These are phyloP conservation scores for Penicillium cinerascens DNA, from an alignment of 495 filamentous ascomycete genomes.

Conservation along the genomic window DNA sequence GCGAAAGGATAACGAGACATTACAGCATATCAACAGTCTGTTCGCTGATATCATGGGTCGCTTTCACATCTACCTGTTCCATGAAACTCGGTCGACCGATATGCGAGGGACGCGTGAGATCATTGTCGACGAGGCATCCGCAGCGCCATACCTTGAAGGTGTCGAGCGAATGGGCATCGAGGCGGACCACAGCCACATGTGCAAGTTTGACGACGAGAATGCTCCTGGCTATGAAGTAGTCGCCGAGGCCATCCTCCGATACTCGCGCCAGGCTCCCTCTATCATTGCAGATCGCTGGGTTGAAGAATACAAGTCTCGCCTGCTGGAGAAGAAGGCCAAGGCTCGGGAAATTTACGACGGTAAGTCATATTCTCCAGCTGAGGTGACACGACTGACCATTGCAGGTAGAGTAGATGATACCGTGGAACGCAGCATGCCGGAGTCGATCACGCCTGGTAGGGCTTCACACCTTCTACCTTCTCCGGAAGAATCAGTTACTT, in stretches of 20 bases:
- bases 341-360: conserved; percentile 38
- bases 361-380: conserved; percentile 9
- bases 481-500: conserved; percentile 27
- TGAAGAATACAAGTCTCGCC: conserved; percentile 55
- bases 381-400: conserved; percentile 11
- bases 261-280: conserved; percentile 56
- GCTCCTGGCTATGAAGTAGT: conserved; percentile 74
- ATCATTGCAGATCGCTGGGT: conserved; percentile 61
- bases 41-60: conserved; percentile 71
- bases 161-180: conserved; percentile 77
- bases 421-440: conserved; percentile 20
- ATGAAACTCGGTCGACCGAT: conserved; percentile 67
- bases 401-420: conserved; percentile 19
- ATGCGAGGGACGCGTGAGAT: conserved; percentile 56
- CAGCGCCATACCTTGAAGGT: conserved; percentile 68
- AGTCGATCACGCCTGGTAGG: conserved; percentile 32
- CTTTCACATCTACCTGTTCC: conserved; percentile 70
- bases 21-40: conserved; percentile 75
- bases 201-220: conserved; percentile 71
- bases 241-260: conserved; percentile 66
- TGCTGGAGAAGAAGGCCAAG: conserved; percentile 36
- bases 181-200: conserved; percentile 83
- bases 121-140: conserved; percentile 74
- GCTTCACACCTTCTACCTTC: conserved; percentile 24
- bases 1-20: conserved; percentile 71